A percentile compares a stretch with the other conserved stretches of the same genome.
Conservation (phyloP, 148 eudicot genomes). For the Rhododendron kiyosumense region DNA sequence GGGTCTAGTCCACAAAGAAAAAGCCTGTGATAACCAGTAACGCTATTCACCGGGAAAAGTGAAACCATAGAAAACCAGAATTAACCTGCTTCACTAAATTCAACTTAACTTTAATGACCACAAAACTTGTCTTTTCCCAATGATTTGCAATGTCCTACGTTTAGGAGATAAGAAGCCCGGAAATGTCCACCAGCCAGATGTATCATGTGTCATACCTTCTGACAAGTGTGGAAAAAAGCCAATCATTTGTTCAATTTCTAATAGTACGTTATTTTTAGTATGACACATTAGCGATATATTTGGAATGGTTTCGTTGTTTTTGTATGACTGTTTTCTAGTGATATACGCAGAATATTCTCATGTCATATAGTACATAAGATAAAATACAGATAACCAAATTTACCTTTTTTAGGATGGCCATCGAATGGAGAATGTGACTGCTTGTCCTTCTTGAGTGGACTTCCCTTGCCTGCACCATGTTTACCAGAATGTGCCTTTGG, state of each 20-base stretch:
- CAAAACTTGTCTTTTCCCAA: neutral
- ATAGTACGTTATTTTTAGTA: neutral
- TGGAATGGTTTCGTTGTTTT: neutral
- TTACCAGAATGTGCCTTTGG: slow-evolving; percentile 8
- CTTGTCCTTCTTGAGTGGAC: slow-evolving; percentile 18
- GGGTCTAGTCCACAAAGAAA: neutral
- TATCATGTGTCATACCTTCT: neutral
- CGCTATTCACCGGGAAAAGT: too few relatives aligned
- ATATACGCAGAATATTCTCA: neutral
- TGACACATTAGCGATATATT: neutral
- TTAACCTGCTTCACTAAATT: neutral
- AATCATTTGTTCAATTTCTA: neutral
- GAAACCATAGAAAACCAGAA: neutral
- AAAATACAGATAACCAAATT: neutral
- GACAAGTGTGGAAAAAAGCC: neutral
- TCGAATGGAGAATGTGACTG: slow-evolving; percentile 8
- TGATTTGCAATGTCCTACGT: neutral
- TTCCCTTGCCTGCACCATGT: slow-evolving; percentile 12
- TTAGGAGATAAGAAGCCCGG: neutral
- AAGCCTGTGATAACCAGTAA: neutral
- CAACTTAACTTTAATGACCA: neutral
- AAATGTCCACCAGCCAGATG: neutral
- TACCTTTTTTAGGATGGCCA: slow-evolving; percentile 16
- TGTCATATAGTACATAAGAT: neutral
- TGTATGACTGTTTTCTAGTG: neutral